Base-by-base conservation (phyloP, 495 filamentous ascomycete species). In the Aspergillus baeticus region DNA sequence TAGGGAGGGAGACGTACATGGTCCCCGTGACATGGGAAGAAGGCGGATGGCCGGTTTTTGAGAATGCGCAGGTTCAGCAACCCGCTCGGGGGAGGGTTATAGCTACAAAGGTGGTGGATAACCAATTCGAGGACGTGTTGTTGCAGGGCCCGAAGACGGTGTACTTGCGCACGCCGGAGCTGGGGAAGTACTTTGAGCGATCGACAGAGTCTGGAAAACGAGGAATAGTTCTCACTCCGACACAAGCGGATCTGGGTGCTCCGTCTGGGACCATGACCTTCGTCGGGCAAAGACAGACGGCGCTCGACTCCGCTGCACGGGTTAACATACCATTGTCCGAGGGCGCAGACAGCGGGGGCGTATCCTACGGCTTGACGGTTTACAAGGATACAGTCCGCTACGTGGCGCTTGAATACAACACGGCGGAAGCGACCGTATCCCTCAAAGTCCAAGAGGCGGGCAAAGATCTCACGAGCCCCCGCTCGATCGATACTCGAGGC, bases 1-100 rank as follows among this genome's bases (percentile, higher is more conserved):
- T 56, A 20, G 54, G 54, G 6, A 35, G 54, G 11, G 54, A 56
- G 44, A 56, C 54, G 18, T 56, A 37, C 37, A 23, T 56, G 54
- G 36, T 43, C 0, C 6, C 43, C 18, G 54, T 56, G 15, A 34
- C 41, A 14, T 56, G 54, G 54, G 7, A 31, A 1, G 43, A 56
- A 13, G 33, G 21, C 11, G 43, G 39, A 14, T 56, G 23, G 15
- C 54, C 54, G 1, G 2, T 6, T 6, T 39, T 44, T 49, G 44
- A 15, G 20, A 20, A 15, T 14, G 43, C 41, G 17, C 7, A 56
- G 33, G 31, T 56, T 7, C 26, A 8, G 26, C 4, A 29, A 8
- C 4, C 8, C 4, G 26, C 26, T 29, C 4, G 4, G 26, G 34
- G 17, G 20, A 34, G 29, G 42, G 10, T 10, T 11, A n/a, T 18